Evolutionary conservation across 371 early-diverging fungal species (phyloP).

Genomic region (Rhizopus stolonifer): DNA sequence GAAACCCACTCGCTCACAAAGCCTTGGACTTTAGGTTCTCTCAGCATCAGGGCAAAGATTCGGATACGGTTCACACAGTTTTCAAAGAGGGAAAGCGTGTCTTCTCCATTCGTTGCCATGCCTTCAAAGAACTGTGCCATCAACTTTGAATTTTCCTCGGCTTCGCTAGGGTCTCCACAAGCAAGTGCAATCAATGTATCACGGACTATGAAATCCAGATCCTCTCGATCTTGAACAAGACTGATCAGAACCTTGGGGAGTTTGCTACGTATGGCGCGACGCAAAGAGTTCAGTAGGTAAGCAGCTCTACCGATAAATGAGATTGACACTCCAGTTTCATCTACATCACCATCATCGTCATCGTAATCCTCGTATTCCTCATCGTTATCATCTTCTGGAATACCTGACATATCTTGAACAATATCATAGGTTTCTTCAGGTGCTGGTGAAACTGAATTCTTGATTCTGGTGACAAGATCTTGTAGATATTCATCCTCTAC

Average conservation of each 20-base stretch:
- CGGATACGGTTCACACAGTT: conserved; percentile 36
- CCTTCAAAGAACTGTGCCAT: conserved; percentile 7
- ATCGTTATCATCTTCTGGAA: conserved; percentile 21
- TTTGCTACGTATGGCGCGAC: conserved; percentile 31
- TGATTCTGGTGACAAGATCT: background rate
- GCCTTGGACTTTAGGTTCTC: conserved; percentile 50
- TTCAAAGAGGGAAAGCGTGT: conserved; percentile 7
- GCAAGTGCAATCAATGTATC: conserved; percentile 40
- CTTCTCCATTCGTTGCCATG: background rate
- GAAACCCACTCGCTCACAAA: conserved; percentile 17
- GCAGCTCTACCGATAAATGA: conserved; percentile 7
- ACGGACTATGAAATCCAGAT: conserved; percentile 61
- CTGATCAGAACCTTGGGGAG: conserved; percentile 50
- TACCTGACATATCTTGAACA: conserved; percentile 8
- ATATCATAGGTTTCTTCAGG: background rate
- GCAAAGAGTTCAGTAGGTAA: conserved; percentile 44
- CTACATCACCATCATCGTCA: conserved; percentile 16
- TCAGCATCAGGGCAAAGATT: conserved; percentile 60
- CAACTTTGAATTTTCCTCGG: conserved; percentile 4
- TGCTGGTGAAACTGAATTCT: background rate
- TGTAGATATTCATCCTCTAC: background rate
- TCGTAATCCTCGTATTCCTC: conserved; percentile 21
- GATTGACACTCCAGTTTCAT: too few species aligned
- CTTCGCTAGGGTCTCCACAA: conserved; percentile 7
- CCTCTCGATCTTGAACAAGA: conserved; percentile 57